Evolutionary conservation across 1,284 basidiomycete species (phyloP).

Genomic region (Amylostereum chailletii): DNA sequence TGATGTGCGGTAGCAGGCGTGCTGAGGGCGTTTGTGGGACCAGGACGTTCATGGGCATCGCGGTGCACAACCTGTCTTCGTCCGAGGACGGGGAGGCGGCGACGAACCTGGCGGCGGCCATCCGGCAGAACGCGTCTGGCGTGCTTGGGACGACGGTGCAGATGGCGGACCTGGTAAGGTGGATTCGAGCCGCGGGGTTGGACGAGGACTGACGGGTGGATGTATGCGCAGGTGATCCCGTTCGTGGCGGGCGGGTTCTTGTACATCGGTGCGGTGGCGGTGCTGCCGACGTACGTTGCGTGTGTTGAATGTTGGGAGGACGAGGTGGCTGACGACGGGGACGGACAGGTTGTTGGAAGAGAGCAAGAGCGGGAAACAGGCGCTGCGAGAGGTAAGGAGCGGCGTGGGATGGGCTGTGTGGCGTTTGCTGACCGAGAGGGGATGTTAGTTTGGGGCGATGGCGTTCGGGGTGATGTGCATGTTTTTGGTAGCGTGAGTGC

Average conservation of each 20-base stretch:
- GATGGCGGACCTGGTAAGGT: conserved; percentile 60
- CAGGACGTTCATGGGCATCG: conserved; percentile 86
- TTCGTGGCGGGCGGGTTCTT: conserved; percentile 90
- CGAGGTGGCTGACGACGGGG: not conserved
- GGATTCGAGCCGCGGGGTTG: no score
- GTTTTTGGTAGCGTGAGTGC: conserved; percentile 79
- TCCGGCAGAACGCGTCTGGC: conserved; percentile 65
- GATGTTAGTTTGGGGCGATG: conserved; percentile 76
- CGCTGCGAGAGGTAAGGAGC: conserved; percentile 67
- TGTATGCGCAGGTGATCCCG: conserved; percentile 62
- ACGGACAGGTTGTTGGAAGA: conserved; percentile 64
- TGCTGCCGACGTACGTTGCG: conserved; percentile 71
- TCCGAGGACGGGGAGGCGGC: conserved; percentile 34
- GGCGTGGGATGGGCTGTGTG: conserved; percentile 2
- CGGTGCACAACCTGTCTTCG: conserved; percentile 62
- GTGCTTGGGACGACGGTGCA: conserved; percentile 75
- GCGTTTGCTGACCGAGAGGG: conserved; percentile 6
- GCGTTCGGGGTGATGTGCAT: conserved; percentile 81
- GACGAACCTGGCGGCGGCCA: conserved; percentile 57
- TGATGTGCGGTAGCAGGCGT: not conserved
- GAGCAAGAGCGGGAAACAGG: conserved; percentile 79
- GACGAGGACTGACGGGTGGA: conserved; percentile 18
- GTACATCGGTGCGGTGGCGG: conserved; percentile 86
- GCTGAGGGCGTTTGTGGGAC: not conserved
- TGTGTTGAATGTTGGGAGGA: not conserved